Evolutionary conservation across 371 early-diverging fungal genomes (phyloP).

Genomic region (Quaeritorhiza haematococci): DNA sequence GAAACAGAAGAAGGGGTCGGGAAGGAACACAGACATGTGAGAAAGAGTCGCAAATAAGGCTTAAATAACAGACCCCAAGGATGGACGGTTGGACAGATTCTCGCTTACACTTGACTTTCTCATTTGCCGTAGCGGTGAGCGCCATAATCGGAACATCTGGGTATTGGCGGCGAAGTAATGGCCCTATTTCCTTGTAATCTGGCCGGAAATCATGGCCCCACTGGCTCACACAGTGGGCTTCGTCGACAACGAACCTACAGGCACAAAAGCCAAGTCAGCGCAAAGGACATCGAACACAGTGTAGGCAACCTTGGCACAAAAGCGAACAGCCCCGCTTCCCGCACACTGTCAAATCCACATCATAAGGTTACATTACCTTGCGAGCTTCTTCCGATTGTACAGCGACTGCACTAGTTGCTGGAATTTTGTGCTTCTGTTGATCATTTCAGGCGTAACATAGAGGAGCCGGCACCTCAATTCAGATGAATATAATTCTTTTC

Average conservation of each 20-base stretch:
- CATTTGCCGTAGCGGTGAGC: conserved; percentile 97
- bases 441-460: conserved; percentile 96
- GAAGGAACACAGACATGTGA: no score
- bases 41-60: no score
- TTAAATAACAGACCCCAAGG: conserved; percentile 23
- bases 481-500: conserved; percentile 42
- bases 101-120: conserved; percentile 71
- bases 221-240: conserved; percentile 94
- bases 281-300: background rate
- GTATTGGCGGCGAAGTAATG: background rate
- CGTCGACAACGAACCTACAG: conserved; percentile 91
- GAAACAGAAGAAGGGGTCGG: no score
- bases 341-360: no score
- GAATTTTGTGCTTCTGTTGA: conserved; percentile 68
- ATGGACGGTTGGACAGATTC: no score
- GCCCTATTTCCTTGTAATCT: conserved; percentile 42
- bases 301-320: background rate
- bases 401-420: conserved; percentile 53
- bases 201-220: conserved; percentile 97
- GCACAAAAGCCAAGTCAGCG: background rate
- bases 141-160: conserved; percentile 94
- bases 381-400: conserved; percentile 55
- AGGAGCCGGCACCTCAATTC: conserved; percentile 57
- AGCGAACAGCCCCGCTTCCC: no score
- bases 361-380: conserved; percentile 41